Conservation (phyloP, 2,329 filamentous ascomycete species). For the Pseudocercospora macadamiae region DNA sequence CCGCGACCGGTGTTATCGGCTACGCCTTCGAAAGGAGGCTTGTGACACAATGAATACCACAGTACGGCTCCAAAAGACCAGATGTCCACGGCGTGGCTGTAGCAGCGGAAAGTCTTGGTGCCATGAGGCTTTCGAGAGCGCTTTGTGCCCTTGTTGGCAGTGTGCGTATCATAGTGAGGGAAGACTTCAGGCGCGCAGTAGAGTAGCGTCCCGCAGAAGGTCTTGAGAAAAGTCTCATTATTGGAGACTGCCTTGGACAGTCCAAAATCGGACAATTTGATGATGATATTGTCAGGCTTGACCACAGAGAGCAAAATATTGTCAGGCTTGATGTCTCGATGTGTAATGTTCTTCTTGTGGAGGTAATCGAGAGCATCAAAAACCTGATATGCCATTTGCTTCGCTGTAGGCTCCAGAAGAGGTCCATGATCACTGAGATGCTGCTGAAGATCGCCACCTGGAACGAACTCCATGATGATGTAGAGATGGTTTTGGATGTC, state of each 20-base stretch:
- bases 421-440: slow-evolving; percentile 65
- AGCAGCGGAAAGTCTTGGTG: slow-evolving; percentile 62
- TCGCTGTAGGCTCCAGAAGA: slow-evolving; percentile 70
- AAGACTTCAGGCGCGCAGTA: slow-evolving; percentile 98
- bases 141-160: slow-evolving; percentile 64
- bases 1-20: slow-evolving; percentile 75
- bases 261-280: slow-evolving; percentile 96
- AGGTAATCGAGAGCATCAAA: slow-evolving; percentile 83
- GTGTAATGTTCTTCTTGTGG: slow-evolving; percentile 85
- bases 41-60: slow-evolving; percentile 79
- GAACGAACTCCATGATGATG: slow-evolving; percentile 96
- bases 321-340: slow-evolving; percentile 98
- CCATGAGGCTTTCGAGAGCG: slow-evolving; percentile 52
- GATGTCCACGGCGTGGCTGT: slow-evolving; percentile 90
- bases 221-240: slow-evolving; percentile 88
- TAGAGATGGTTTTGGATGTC: slow-evolving; percentile 81
- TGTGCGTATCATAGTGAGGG: slow-evolving; percentile 72
- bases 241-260: slow-evolving; percentile 86
- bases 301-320: slow-evolving; percentile 84
- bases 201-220: slow-evolving; percentile 92
- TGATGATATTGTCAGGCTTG: slow-evolving; percentile 65
- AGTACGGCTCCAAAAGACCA: slow-evolving; percentile 95
- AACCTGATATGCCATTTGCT: slow-evolving; percentile 74
- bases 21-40: slow-evolving; percentile 79
- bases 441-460: slow-evolving; percentile 78